phyloP scores from a whole-genome alignment of 1,284 basidiomycete species.

The Malassezia arunalokei region DNA sequence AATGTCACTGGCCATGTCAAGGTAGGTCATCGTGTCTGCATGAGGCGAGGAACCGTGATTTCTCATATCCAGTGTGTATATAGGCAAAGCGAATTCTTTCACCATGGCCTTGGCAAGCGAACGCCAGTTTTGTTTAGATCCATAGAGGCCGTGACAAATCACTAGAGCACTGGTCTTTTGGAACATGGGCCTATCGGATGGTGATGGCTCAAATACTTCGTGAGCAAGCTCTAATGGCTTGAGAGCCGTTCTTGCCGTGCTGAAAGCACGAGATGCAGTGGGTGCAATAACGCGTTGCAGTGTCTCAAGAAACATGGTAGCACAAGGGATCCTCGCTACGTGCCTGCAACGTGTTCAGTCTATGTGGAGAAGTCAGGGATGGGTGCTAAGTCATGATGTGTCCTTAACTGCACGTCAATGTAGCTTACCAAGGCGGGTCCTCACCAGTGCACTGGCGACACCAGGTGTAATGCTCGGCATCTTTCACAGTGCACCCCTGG shows the following conservation, averaged over 20 bases:
- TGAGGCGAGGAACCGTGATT: slow-evolving; percentile 73
- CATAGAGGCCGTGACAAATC: slow-evolving; percentile 50
- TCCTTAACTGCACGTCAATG: not conserved
- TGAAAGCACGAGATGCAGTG: not conserved
- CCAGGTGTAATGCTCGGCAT: slow-evolving; percentile 13
- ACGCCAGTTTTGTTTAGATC: slow-evolving; percentile 68
- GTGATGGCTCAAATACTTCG: slow-evolving; percentile 8
- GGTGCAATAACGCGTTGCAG: not conserved
- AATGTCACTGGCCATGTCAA: slow-evolving; percentile 60
- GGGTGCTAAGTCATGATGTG: not conserved
- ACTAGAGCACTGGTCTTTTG: slow-evolving; percentile 43
- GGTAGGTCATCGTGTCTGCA: slow-evolving; percentile 58
- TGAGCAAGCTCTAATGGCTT: slow-evolving; percentile 2
- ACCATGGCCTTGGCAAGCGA: slow-evolving; percentile 59
- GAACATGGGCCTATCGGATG: slow-evolving; percentile 19
- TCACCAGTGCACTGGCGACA: slow-evolving; percentile 14
- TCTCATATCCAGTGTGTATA: slow-evolving; percentile 68
- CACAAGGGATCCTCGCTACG: too few relatives aligned
- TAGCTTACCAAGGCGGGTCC: slow-evolving; percentile 8
- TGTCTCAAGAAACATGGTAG: too few relatives aligned
- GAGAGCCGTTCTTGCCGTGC: not conserved
- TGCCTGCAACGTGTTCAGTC: not conserved
- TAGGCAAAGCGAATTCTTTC: slow-evolving; percentile 53
- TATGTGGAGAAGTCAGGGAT: not conserved
- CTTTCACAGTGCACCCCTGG: slow-evolving; percentile 9